Evolutionary conservation across 176 grass and related monocot genomes (phyloP), one percentile per base, ranked within the genome.

Genomic region (Oryza nivara): DNA sequence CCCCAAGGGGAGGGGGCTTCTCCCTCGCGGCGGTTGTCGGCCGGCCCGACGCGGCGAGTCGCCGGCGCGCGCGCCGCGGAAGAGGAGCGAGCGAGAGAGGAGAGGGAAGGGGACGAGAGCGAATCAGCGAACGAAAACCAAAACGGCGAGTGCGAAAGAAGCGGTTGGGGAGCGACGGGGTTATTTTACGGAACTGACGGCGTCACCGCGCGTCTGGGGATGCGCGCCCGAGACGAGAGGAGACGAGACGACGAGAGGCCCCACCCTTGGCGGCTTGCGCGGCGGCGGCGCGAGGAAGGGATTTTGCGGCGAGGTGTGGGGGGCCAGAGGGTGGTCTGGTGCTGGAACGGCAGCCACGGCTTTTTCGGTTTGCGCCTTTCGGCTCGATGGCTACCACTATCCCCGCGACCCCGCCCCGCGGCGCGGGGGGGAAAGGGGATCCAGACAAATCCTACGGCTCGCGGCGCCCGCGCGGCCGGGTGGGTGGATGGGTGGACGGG

Each of bases 151-250:
- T 3, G 22, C 4, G 16, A 48, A 70, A 88, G 85, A 92, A 92
- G 93, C 90, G 88, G 93, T 90, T 87, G 90, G 82, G 82, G 91
- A 88, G 76, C 82, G 73, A 6, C 51, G 49, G 41, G 17, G 20
- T 76, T 69, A 78, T 86, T 86, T 80, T 64, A 84, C 69, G 82
- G 64, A 65, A 20, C 73, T 81, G 16, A 48, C 10, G 11, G 46
- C 43, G 70, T 72, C 64, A 52, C 54, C 54, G 19, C 54, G 9
- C 10, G 80, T 35, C 43, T 28, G 60, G 43, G 54, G 46, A 51
- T 32, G 74, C 60, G 70, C 43, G 90, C 66, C 6, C 12, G 82
- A 13, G 81, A 68, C 10, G 77, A 36, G 30, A 3, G 30, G 30
- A 32, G 30, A 32, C 12, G 82, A 13, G 81, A 68, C 10, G 77